Evolutionary conservation across 139 green algal species (phyloP), one percentile per base, ranked within the genome.

Genomic region (Pseudopediastrum boryanum): DNA sequence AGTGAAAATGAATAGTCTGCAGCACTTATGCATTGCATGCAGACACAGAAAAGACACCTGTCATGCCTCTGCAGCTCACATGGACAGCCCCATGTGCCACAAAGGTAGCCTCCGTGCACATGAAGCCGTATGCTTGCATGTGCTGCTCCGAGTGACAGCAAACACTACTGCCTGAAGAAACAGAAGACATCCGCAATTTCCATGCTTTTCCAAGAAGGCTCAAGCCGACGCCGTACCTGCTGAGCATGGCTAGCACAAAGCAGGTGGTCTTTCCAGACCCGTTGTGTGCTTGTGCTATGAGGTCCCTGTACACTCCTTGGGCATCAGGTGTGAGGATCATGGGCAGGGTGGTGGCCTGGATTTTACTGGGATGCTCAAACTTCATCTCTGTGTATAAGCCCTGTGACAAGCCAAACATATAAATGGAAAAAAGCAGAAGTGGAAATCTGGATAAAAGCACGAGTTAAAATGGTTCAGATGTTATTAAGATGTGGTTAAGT

Each of bases 301-400:
- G 79, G 83, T 91, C 91, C 13, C 78, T 78, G 71, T 92, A 89
- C 12, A 76, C 21, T 25, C 76, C 64, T 5, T n/a, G n/a, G n/a
- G n/a, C n/a, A 13, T 96, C 95, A 1, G 93, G 91, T n/a, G 67
- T 85, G 7, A 99, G 83, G 71, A 99, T 98, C 93, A 99, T 96
- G 58, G 96, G 96, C 72, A 99, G 89, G 51, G 96, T 98, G 46
- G 89, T 86, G 29, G 94, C 95, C 85, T 99, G 96, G 56, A 99
- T 96, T 27, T 84, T 89, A 25, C 86, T 95, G 16, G 97, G 97
- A 67, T 84, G 78, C 85, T 99, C 92, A 85, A 99, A 99, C 84
- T 97, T 98, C 96, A 99, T 99, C 84, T 98, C 95, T 0, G 85
- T 93, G 85, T 99, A 99, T 58, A 99, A 77, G 0, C 96, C 97